Base-by-base conservation (phyloP, 192 early-diverging fungal species). In the Cladochytrium replicatum region DNA sequence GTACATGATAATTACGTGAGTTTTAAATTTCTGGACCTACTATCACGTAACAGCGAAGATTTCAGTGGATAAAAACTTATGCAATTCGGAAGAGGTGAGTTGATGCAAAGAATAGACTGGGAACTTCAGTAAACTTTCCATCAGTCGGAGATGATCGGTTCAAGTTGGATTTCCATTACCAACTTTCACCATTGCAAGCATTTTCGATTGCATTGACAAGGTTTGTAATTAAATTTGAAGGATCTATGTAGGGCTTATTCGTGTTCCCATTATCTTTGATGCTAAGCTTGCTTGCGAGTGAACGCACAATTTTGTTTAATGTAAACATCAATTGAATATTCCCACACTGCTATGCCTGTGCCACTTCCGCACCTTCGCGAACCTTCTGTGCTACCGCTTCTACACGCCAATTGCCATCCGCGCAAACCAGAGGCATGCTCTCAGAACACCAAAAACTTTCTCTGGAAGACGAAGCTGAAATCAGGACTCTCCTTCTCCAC, bases 151-250 rank as follows among this genome's bases (percentile, higher is more conserved):
- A 78, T 7, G 80, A 93, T 47, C 66, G 66, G 25, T 98, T 95
- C 52, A 85, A 88, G 0, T 69, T 98, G 60, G 95, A 98, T 57
- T 84, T 85, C 32, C 82, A 85, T 48, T 98, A 89, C 51, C 95
- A 92, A 0, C 80, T 95, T 63, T 82, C 87, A 6, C 75, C 85
- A 5, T 50, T 96, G 32, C 85, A 88, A 58, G 93, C 88, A 0
- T 85, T 98, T 60, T 84, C 82, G 2, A 86, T 96, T 41, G 93
- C 87, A 2, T 57, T 96, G 6, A 88, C 88, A 2, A 85, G 84
- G 49, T 72, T 15, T 42, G 28, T 7, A 4, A 4, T 9, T 3
- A 7, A 19, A 3, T 25, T 24, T 32, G 17, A 28, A 24, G 29
- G 19, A 8, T 2, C n/a, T 29, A 29, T 37, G 32, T 7, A 1